Conservation (phyloP, 116 monocot genomes). For the Cymodocea nodosa region DNA sequence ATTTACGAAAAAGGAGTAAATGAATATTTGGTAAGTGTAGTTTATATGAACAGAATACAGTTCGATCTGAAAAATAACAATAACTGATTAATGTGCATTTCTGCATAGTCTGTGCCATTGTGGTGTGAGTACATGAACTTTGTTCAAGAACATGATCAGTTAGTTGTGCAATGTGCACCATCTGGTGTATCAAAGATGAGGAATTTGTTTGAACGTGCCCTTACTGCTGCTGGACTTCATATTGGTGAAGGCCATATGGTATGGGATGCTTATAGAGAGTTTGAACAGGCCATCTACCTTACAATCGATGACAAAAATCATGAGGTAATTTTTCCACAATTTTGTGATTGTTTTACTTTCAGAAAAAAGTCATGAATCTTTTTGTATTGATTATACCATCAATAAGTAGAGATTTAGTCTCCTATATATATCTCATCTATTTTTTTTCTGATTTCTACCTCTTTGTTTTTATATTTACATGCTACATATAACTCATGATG, state of each 20-base stretch:
- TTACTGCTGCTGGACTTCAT: conserved; percentile 82
- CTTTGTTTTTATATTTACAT: too few relatives aligned
- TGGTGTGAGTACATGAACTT: conserved; percentile 90
- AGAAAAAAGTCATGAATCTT: background rate
- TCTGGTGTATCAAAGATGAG: conserved; percentile 76
- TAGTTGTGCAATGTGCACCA: conserved; percentile 62
- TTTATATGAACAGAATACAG: background rate
- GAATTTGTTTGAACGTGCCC: conserved; percentile 72
- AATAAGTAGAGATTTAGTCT: too few relatives aligned
- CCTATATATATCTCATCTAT: too few relatives aligned
- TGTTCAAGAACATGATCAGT: conserved; percentile 66
- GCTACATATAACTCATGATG: too few relatives aligned
- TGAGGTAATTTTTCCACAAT: conserved; percentile 31
- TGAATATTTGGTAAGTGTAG: conserved; percentile 77
- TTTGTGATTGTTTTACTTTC: background rate
- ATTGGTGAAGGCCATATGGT: conserved; percentile 61
- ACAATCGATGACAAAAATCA: conserved; percentile 39
- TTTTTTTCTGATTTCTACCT: too few relatives aligned
- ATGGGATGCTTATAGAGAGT: conserved; percentile 91
- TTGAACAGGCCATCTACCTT: conserved; percentile 74
- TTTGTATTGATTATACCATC: too few relatives aligned
- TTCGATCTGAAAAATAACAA: too few relatives aligned
- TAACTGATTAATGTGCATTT: conserved; percentile 7
- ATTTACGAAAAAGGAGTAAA: conserved; percentile 79
- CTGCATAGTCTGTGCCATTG: conserved; percentile 69